phyloP scores from a whole-genome alignment of 345 rosid species.

The Diplotaxis tenuifolia region DNA sequence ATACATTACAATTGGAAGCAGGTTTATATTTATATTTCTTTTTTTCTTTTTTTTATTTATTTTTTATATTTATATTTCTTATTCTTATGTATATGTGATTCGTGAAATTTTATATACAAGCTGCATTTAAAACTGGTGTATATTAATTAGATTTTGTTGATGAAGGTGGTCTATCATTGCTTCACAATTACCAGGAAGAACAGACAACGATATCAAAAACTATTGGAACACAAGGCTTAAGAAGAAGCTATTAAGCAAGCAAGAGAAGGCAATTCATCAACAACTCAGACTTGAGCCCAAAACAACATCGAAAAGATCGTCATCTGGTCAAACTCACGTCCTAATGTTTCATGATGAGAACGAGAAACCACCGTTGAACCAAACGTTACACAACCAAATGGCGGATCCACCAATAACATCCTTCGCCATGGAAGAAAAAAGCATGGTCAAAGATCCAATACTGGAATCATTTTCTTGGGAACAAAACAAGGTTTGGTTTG shows the following conservation, averaged over 20 bases:
- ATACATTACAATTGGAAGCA: conserved; percentile 48
- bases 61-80: background rate
- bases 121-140: background rate
- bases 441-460: conserved; percentile 18
- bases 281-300: conserved; percentile 10
- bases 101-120: background rate
- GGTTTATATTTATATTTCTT: conserved; percentile 13
- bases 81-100: background rate
- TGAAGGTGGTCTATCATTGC: conserved; percentile 39
- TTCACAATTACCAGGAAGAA: conserved; percentile 40
- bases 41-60: too few species aligned
- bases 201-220: conserved; percentile 38
- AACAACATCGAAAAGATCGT: conserved; percentile 4
- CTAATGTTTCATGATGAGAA: conserved; percentile 1
- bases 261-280: conserved; percentile 28
- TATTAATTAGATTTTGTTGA: background rate
- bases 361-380: background rate
- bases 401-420: conserved; percentile 18
- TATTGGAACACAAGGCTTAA: conserved; percentile 36
- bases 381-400: background rate
- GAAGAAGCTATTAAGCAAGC: conserved; percentile 31
- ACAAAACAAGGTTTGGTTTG: conserved; percentile 11
- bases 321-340: conserved; percentile 7
- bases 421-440: conserved; percentile 23
- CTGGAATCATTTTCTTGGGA: conserved; percentile 13